Evolutionary conservation across 73 alveolate species (phyloP).

Genomic region (Paramecium pentaurelia): DNA sequence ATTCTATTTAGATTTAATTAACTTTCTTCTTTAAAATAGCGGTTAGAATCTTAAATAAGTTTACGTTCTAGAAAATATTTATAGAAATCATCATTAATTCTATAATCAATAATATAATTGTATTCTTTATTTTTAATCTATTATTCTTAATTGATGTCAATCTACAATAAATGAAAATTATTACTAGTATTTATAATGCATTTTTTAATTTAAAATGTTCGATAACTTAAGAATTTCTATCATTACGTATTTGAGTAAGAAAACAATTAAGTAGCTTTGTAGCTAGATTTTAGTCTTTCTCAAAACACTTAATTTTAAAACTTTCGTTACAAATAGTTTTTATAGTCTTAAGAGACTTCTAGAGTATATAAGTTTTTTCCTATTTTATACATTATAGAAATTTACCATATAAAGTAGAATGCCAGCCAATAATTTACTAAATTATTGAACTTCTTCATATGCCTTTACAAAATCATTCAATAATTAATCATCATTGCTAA

Average conservation of each 20-base stretch:
- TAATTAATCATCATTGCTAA: background rate
- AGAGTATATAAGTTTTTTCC: background rate
- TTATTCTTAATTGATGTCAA: background rate
- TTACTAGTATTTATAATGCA: slow-evolving; percentile 31
- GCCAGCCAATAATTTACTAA: background rate
- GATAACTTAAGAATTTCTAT: background rate
- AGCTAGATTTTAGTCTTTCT: background rate
- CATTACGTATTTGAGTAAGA: background rate
- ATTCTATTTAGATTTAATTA: background rate
- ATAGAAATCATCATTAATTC: background rate
- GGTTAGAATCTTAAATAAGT: background rate
- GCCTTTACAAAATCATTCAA: background rate
- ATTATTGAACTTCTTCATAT: background rate
- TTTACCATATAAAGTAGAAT: background rate
- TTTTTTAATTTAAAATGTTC: background rate
- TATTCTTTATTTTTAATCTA: background rate
- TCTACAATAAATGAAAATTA: background rate
- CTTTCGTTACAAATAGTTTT: background rate
- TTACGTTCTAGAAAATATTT: background rate
- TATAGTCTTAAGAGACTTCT: background rate
- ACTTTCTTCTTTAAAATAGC: background rate
- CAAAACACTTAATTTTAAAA: background rate
- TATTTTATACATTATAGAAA: background rate
- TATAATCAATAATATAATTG: background rate
- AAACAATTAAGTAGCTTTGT: background rate